Base-by-base conservation (phyloP, 805 yeast genomes). In the Candida hungchunana region DNA sequence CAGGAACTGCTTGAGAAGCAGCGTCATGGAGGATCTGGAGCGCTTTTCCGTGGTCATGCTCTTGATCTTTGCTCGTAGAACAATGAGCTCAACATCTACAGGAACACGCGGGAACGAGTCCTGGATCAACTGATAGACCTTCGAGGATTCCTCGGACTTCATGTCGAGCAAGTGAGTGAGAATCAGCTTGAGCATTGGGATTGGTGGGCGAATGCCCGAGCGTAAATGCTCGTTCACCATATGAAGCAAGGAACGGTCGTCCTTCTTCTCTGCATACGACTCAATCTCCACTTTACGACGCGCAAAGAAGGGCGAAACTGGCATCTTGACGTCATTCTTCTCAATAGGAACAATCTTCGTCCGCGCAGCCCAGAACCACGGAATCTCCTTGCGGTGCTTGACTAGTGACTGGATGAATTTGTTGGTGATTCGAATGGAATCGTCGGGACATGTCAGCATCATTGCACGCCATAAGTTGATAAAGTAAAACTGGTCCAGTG, bases 161-260 rank as follows among this genome's bases (percentile, higher is more conserved):
- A 46, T 22, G 6, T 20, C 16, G 8, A 42, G 20, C 15, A 51
- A 27, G 0, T 39, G 34, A 14, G 31, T 29, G 24, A 53, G 20
- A 5, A 46, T 36, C 6, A 7, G 7, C 6, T 26, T 18, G 4
- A 51, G 29, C 18, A 46, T 23, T 4, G 25, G 31, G 7, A 42
- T 18, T 5, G 45, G 31, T 16, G 55, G 56, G 18, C 44, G 40
- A 9, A 33, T 39, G 7, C 55, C 55, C 2, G 32, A 42, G n/a
- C 57, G 37, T 1, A 48, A 25, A 5, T 7, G 23, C 7, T 42
- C 42, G 15, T 40, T 40, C n/a, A 45, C 39, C 15, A 36, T n/a
- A 3, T n/a, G 19, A 21, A 43, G 26, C 26, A 43, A 18, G 11
- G 29, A 37, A 10, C 38, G 14, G 5, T 36, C 41, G 13, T 39